phyloP scores from a whole-genome alignment of 2,329 filamentous ascomycete genomes.

The Diaporthe sp. region DNA sequence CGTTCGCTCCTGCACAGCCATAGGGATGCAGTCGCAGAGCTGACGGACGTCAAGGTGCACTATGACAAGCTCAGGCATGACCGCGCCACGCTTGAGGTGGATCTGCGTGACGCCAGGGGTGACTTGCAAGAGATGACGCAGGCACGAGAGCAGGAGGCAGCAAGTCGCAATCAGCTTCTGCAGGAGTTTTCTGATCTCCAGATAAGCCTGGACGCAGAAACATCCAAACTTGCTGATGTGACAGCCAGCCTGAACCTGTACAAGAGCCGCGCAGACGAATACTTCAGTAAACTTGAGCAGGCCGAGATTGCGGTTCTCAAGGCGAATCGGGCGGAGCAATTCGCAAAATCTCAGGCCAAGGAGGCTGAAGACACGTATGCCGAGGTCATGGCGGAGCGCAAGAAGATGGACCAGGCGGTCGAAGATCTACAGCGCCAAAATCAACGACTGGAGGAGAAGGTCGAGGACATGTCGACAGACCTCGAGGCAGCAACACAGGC shows the following conservation, averaged over 20 bases:
- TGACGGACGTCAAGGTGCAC: slow-evolving; percentile 87
- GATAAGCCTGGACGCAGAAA: slow-evolving; percentile 90
- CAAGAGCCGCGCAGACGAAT: slow-evolving; percentile 93
- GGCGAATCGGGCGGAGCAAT: slow-evolving; percentile 91
- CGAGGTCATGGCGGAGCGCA: slow-evolving; percentile 90
- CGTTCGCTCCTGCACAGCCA: slow-evolving; percentile 86
- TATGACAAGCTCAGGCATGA: slow-evolving; percentile 90
- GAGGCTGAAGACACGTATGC: slow-evolving; percentile 94
- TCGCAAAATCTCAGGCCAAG: slow-evolving; percentile 88
- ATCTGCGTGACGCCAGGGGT: slow-evolving; percentile 85
- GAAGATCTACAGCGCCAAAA: slow-evolving; percentile 93
- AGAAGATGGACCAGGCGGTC: slow-evolving; percentile 88
- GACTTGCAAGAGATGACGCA: slow-evolving; percentile 86
- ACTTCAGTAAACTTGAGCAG: slow-evolving; percentile 97
- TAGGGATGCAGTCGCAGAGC: slow-evolving; percentile 86
- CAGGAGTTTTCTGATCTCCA: slow-evolving; percentile 95
- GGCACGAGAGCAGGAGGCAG: slow-evolving; percentile 87
- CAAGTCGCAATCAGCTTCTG: slow-evolving; percentile 89
- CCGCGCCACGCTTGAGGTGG: slow-evolving; percentile 84
- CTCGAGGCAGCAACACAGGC: slow-evolving; percentile 87
- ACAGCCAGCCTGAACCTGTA: slow-evolving; percentile 88
- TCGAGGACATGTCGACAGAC: slow-evolving; percentile 93
- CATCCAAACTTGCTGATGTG: slow-evolving; percentile 87
- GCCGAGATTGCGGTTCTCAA: slow-evolving; percentile 96
- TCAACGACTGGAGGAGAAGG: slow-evolving; percentile 89